These are phyloP conservation scores for Mycena leptocephala DNA, from an alignment of 768 basidiomycete species.

Conservation along the genomic window DNA sequence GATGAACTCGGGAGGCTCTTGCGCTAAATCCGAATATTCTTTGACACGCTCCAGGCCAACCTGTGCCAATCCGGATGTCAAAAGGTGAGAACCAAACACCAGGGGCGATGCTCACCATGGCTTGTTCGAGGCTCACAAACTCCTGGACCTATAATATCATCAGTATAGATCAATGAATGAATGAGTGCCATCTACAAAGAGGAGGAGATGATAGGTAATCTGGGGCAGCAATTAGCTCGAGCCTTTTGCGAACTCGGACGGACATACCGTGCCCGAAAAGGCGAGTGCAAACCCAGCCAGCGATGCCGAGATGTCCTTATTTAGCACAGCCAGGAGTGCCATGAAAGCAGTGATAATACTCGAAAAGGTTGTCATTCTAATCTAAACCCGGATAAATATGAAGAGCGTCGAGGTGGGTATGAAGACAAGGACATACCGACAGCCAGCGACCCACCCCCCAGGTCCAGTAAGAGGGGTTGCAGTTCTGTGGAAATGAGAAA, in stretches of 20 bases:
- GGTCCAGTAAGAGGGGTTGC: constrained; percentile 90
- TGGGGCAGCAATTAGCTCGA: background rate
- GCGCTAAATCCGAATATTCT: constrained; percentile 86
- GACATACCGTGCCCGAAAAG: constrained; percentile 73
- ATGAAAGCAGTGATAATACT: constrained; percentile 79
- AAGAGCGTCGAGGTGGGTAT: constrained; percentile 76
- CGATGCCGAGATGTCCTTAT: constrained; percentile 83
- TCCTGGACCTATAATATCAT: constrained; percentile 67
- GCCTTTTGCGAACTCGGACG: background rate
- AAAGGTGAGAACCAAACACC: background rate
- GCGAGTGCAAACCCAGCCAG: constrained; percentile 90
- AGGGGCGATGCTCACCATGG: constrained; percentile 74
- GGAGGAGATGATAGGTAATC: constrained; percentile 79
- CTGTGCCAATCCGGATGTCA: constrained; percentile 67
- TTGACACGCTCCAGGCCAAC: constrained; percentile 92
- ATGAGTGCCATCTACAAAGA: constrained; percentile 60
- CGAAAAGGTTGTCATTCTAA: constrained; percentile 87
- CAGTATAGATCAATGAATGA: background rate
- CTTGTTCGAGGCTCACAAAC: constrained; percentile 91
- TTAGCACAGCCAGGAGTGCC: constrained; percentile 76
- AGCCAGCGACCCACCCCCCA: constrained; percentile 96
- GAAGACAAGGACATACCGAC: constrained; percentile 71
- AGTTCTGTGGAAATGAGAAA: constrained; percentile 49
- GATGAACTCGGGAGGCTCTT: constrained; percentile 87
- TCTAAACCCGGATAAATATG: background rate